Conservation (phyloP, 305 asterid genomes). For the Fraxinus dipetala region DNA sequence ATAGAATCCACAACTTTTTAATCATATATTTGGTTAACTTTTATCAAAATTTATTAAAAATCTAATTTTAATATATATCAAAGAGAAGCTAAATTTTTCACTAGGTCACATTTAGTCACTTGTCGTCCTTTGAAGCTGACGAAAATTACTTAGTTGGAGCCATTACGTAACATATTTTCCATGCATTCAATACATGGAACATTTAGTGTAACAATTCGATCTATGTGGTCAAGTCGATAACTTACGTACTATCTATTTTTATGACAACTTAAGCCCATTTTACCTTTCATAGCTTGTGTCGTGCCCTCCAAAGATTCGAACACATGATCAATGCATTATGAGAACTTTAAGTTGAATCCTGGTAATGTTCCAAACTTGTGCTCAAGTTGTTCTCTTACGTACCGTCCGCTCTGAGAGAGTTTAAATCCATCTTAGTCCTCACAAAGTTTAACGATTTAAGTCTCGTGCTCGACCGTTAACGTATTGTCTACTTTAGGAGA, state of each 20-base stretch:
- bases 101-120: not conserved
- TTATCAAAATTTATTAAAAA: not conserved
- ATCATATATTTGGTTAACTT: not conserved
- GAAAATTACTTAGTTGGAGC: not conserved
- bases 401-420: not conserved
- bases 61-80: not conserved
- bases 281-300: not conserved
- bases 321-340: not conserved
- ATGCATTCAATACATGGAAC: not conserved
- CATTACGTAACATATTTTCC: not conserved
- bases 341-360: too few species aligned
- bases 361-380: not conserved
- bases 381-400: not conserved
- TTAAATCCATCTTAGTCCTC: not conserved
- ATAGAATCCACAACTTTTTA: not conserved
- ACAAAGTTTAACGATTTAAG: not conserved
- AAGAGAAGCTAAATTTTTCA: not conserved
- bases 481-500: not conserved
- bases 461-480: not conserved
- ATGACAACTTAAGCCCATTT: not conserved
- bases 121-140: not conserved
- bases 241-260: too few species aligned
- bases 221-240: not conserved
- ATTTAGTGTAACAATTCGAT: not conserved
- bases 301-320: not conserved